These are phyloP conservation scores for Schizothecium vesticola DNA, from an alignment of 495 filamentous ascomycete genomes.

Conservation along the genomic window DNA sequence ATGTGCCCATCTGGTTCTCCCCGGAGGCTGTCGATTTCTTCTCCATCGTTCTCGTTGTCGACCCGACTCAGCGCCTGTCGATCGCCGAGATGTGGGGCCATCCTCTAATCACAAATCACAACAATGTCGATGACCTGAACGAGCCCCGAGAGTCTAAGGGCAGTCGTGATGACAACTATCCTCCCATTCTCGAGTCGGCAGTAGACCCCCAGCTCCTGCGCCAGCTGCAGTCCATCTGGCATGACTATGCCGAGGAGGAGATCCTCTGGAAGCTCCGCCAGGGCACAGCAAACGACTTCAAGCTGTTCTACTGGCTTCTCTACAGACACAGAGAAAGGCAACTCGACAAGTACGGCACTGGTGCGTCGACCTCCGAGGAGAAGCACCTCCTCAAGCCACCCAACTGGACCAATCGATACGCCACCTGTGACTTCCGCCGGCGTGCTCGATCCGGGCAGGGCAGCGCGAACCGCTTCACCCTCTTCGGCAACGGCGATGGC, in stretches of 20 bases:
- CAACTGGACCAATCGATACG: constrained; percentile 43
- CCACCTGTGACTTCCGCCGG: constrained; percentile 47
- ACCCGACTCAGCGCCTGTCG: constrained; percentile 69
- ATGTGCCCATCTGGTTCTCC: constrained; percentile 62
- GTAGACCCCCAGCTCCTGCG: constrained; percentile 75
- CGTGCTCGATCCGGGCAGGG: constrained; percentile 38
- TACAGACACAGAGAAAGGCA: constrained; percentile 73
- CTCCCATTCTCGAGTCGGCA: constrained; percentile 41
- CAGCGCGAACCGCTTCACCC: constrained; percentile 63
- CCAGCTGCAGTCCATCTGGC: constrained; percentile 84
- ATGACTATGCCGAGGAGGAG: constrained; percentile 65
- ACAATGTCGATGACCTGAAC: constrained; percentile 53
- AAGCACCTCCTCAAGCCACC: constrained; percentile 69
- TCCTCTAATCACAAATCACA: constrained; percentile 74
- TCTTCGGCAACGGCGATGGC: constrained; percentile 52
- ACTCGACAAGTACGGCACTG: constrained; percentile 73
- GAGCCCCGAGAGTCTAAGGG: constrained; percentile 25
- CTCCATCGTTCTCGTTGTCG: constrained; percentile 61
- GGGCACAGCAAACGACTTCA: constrained; percentile 63
- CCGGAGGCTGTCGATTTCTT: constrained; percentile 75
- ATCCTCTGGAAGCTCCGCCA: constrained; percentile 49
- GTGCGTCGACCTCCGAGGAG: constrained; percentile 74
- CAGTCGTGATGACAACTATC: constrained; percentile 24
- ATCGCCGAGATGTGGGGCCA: constrained; percentile 80
- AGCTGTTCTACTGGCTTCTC: constrained; percentile 83